Evolutionary conservation across 108 stramenopile species (phyloP), one percentile per base, ranked within the genome.

Genomic region (Pseudonitzschia pungens): DNA sequence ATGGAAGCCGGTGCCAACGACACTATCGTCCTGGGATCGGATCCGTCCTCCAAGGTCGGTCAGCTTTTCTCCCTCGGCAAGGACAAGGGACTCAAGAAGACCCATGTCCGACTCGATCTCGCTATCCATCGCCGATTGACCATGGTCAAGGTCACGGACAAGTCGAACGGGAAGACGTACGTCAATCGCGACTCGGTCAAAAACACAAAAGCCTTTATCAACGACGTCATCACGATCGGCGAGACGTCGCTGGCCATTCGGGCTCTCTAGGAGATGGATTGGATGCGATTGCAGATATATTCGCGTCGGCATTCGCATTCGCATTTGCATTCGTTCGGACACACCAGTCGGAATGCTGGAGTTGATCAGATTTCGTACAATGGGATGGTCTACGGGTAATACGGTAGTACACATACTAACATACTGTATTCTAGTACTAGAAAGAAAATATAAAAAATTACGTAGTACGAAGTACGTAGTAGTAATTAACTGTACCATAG

Each of bases 191-290:
- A 50, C n/a, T 26, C 36, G 16, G 57, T 91, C 48, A 85, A 82
- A 51, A 77, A 74, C 41, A 77, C 63, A 36, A 81, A 83, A 32
- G 87, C 83, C 0, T 91, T 91, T 62, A 62, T 80, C 68, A 83
- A 81, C 41, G 82, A 84, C 65, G 81, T 63, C 44, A 87, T 91
- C 48, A 67, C 50, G 22, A 60, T 91, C n/a, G 90, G 90, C 5
- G 69, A 75, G 1, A 71, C 86, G 8, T 65, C 72, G 14, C 58
- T 79, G 48, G 42, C 40, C 4, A 68, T 79, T 51, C 14, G 63
- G 52, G 28, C 68, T 18, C 73, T 79, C 4, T 78, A 78, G n/a
- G n/a, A n/a, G n/a, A n/a, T n/a, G n/a, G n/a, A n/a, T n/a, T n/a
- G n/a, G n/a, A n/a, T n/a, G n/a, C n/a, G n/a, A n/a, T n/a, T n/a